Evolutionary conservation across 108 stramenopile species (phyloP), one percentile per base, ranked within the genome.

Genomic region (Cyclotella sp.): DNA sequence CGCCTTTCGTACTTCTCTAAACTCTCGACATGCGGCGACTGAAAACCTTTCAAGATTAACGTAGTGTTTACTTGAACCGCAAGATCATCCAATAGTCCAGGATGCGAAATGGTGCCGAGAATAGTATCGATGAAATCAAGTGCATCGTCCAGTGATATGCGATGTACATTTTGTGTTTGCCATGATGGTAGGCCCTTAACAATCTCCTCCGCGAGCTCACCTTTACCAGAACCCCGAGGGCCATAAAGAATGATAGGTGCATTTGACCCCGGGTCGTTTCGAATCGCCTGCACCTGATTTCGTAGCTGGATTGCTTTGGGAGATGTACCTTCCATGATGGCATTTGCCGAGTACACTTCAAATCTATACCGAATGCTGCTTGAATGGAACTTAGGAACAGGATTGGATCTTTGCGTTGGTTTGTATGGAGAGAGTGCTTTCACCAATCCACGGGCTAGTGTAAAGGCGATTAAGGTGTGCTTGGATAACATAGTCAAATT

Each of bases 11-110:
- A 67, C 3, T 40, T 53, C 12, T 75, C 74, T 27, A 55, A 67
- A 47, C 79, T 80, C 24, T 75, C 79, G 9, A 75, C 74, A 60
- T 75, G 73, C 24, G 28, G 68, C 18, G 74, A 75, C 43, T 80
- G 79, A 61, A 80, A 80, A n/a, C 79, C 74, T 67, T 70, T 70
- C n/a, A 80, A 21, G 2, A 80, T 67, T 12, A 80, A 8, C 1
- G 79, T 80, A 39, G 79, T 75, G 24, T 76, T 76, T 11, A 54
- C 34, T 70, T 75, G 79, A 0, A 16, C 28, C 42, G 74, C 75
- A 18, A 80, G 21, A 49, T 75, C 74, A 63, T 80, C 79, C 1
- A 80, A 27, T 34, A 80, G 19, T 5, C 79, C 79, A 58, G 79
- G 79, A 19, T 75, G 79, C 3, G 40, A 39, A 0, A 1, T 22